phyloP scores from a whole-genome alignment of 768 basidiomycete genomes.

The Leccinum rimulosum region DNA sequence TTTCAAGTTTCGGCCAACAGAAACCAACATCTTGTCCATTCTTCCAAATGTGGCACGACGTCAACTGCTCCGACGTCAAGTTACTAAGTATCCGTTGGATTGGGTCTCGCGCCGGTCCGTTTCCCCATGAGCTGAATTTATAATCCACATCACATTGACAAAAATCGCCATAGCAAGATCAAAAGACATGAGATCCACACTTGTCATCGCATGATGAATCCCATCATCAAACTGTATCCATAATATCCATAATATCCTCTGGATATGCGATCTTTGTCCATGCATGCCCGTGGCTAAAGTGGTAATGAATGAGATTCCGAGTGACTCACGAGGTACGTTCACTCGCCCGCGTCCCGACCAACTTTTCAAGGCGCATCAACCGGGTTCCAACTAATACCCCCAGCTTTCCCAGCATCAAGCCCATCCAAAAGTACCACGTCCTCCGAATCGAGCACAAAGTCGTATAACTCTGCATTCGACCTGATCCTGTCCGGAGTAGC shows the following conservation, averaged over 20 bases:
- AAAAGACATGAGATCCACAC: neutral
- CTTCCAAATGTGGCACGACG: neutral
- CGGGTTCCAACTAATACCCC: slow-evolving; percentile 84
- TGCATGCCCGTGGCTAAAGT: neutral
- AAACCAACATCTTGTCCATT: neutral
- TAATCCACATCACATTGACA: neutral
- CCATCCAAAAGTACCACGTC: slow-evolving; percentile 67
- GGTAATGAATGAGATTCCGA: neutral
- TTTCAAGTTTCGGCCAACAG: neutral
- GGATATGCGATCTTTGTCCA: neutral
- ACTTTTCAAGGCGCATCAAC: slow-evolving; percentile 43
- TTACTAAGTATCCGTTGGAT: neutral
- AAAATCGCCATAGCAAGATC: neutral
- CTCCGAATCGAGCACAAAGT: slow-evolving; percentile 64
- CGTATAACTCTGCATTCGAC: slow-evolving; percentile 71
- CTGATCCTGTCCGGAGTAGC: slow-evolving; percentile 65
- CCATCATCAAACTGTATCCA: neutral
- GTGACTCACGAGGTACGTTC: neutral
- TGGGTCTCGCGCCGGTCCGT: neutral
- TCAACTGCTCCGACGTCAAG: neutral
- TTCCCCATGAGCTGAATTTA: neutral
- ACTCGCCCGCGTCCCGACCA: neutral
- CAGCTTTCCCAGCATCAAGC: slow-evolving; percentile 70
- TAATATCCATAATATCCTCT: neutral
- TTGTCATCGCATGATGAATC: neutral